These are phyloP conservation scores for Colletotrichum sp. DNA, from an alignment of 2,329 filamentous ascomycete species.

Conservation along the genomic window DNA sequence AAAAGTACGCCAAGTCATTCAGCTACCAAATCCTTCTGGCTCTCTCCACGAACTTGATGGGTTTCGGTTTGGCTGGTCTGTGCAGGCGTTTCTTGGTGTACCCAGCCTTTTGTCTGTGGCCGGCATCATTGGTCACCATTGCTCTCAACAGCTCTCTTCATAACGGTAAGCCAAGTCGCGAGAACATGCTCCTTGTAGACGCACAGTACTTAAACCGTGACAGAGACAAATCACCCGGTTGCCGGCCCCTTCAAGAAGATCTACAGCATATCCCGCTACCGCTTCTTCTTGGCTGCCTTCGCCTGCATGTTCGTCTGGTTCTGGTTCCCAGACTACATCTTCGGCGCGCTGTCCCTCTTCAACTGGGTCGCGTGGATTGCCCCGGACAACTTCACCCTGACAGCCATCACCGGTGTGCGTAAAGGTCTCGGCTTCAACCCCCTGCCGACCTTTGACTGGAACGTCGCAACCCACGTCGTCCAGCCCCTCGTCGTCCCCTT, in stretches of 20 bases:
- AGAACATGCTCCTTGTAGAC: neutral
- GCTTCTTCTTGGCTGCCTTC: constrained; percentile 49
- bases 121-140: constrained; percentile 49
- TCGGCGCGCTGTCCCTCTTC: constrained; percentile 49
- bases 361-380: constrained; percentile 58
- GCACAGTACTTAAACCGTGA: neutral
- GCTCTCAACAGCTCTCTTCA: constrained; percentile 49
- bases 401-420: constrained; percentile 36
- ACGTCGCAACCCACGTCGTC: constrained; percentile 31
- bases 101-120: constrained; percentile 56
- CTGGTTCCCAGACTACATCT: constrained; percentile 57
- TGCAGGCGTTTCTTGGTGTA: constrained; percentile 53
- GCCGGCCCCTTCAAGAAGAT: constrained; percentile 33
- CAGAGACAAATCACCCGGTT: constrained; percentile 27
- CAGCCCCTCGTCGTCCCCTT: constrained; percentile 36
- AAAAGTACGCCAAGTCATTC: constrained; percentile 45
- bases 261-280: constrained; percentile 40
- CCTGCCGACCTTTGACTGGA: constrained; percentile 45
- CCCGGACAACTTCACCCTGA: constrained; percentile 40
- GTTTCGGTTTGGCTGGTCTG: constrained; percentile 56
- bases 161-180: constrained; percentile 30
- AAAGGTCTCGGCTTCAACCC: constrained; percentile 44
- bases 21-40: constrained; percentile 51
- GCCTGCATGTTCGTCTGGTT: constrained; percentile 54
- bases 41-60: constrained; percentile 54